phyloP scores from a whole-genome alignment of 2,329 filamentous ascomycete genomes.

The Stemphylium vesicarium region DNA sequence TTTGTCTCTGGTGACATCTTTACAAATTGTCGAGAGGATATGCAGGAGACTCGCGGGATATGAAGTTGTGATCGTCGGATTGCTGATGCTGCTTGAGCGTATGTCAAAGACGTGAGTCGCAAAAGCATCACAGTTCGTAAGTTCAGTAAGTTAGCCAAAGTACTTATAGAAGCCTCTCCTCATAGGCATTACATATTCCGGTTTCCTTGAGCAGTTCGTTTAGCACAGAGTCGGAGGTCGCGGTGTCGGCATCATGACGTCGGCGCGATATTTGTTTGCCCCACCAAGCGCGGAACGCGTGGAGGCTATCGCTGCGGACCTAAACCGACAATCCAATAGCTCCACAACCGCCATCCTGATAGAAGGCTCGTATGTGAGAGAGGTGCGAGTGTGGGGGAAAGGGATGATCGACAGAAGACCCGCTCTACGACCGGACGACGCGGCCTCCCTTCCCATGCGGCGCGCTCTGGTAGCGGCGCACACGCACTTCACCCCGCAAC shows the following conservation, averaged over 20 bases:
- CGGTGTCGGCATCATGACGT: slow-evolving; percentile 4
- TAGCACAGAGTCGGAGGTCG: background rate
- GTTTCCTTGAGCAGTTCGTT: background rate
- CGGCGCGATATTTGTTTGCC: background rate
- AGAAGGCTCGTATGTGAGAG: too few species aligned
- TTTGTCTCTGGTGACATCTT: slow-evolving; percentile 22
- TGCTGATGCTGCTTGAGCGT: background rate
- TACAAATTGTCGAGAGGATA: background rate
- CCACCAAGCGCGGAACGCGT: background rate
- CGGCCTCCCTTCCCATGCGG: too few species aligned
- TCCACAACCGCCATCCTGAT: too few species aligned
- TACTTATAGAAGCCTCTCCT: background rate
- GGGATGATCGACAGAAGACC: too few species aligned
- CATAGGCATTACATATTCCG: background rate
- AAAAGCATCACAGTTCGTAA: background rate
- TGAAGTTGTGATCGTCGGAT: background rate
- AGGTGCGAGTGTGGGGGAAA: too few species aligned
- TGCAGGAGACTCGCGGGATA: background rate
- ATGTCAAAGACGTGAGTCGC: background rate
- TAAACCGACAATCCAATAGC: too few species aligned
- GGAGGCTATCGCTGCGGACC: too few species aligned
- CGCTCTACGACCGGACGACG: too few species aligned
- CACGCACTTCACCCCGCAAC: too few species aligned
- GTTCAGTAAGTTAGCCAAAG: background rate
- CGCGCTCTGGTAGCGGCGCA: too few species aligned